Evolutionary conservation across 2,329 filamentous ascomycete genomes (phyloP), one percentile per base, ranked within the genome.

Genomic region (Penicillium griseofulvum): DNA sequence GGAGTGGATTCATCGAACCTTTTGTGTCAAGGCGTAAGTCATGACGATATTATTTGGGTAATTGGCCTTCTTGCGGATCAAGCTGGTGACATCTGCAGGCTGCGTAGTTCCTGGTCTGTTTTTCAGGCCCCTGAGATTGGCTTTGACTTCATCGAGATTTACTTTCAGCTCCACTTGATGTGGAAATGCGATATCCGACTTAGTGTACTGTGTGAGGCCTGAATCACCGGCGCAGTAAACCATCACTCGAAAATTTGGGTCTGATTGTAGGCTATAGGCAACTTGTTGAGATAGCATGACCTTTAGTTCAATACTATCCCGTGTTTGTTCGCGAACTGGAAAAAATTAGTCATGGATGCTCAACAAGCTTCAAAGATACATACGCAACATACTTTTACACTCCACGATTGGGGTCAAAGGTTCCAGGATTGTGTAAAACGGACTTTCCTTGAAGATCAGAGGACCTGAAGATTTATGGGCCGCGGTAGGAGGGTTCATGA

Each of bases 91-190:
- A 74, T 99, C 94, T 44, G 90, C 91, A 8, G 94, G 94, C 66
- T 91, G 87, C 38, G 94, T 99, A 42, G 94, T 95, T 22, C 94
- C 94, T 7, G 93, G 90, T 72, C 94, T 96, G 72, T 96, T 97
- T 76, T 99, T 99, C 58, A 99, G 76, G 5, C 94, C 94, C 63
- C 94, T 89, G 63, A 96, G 81, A 71, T 97, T 99, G n/a, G 89
- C 88, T 73, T 93, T 94, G 63, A 97, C 83, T 54, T 97, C 91
- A 33, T 88, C 88, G 10, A 86, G 83, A 65, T 99, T 99, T 53
- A 96, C 85, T 70, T 91, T 93, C 54, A 99, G 82, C 71, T 99
- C 94, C 31, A 94, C 89, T 74, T 97, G 91, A 65, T 93, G 86
- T 1, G 94, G 94, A 62, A 99, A 99, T 0, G 90, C 79, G 51